A percentile compares a stretch with the other conserved stretches of the same genome.
These are phyloP conservation scores for Arthrinium phaeospermum DNA, from an alignment of 2,329 filamentous ascomycete species.

Conservation along the genomic window DNA sequence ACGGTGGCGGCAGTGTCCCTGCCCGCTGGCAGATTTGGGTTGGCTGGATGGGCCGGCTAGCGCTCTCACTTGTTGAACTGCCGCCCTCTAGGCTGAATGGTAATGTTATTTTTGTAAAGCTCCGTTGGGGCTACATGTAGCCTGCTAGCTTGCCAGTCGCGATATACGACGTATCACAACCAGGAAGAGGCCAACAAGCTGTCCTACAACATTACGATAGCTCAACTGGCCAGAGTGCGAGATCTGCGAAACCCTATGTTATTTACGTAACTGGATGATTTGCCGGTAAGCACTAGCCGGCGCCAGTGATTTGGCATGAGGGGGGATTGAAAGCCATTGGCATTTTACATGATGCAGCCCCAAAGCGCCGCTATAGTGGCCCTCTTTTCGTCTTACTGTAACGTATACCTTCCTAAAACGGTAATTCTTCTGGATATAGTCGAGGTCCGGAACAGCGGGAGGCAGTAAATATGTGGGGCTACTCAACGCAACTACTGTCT, in stretches of 20 bases:
- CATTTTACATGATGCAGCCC: not conserved
- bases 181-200: not conserved
- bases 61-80: not conserved
- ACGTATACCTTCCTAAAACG: not conserved
- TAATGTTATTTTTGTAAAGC: not conserved
- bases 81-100: not conserved
- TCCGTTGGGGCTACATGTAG: no score
- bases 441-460: not conserved
- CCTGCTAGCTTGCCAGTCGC: not conserved
- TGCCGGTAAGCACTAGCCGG: not conserved
- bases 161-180: not conserved
- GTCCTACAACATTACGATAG: not conserved
- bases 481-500: no score
- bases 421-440: not conserved
- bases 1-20: not conserved
- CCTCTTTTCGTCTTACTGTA: not conserved
- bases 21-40: not conserved
- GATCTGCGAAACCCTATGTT: no score
- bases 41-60: not conserved
- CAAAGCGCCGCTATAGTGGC: not conserved
- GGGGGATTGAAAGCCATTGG: not conserved
- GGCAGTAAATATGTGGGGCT: not conserved
- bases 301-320: not conserved
- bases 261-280: not conserved
- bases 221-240: not conserved